phyloP scores from a whole-genome alignment of 2,329 filamentous ascomycete genomes.

The Tolypocladium endophyticum region DNA sequence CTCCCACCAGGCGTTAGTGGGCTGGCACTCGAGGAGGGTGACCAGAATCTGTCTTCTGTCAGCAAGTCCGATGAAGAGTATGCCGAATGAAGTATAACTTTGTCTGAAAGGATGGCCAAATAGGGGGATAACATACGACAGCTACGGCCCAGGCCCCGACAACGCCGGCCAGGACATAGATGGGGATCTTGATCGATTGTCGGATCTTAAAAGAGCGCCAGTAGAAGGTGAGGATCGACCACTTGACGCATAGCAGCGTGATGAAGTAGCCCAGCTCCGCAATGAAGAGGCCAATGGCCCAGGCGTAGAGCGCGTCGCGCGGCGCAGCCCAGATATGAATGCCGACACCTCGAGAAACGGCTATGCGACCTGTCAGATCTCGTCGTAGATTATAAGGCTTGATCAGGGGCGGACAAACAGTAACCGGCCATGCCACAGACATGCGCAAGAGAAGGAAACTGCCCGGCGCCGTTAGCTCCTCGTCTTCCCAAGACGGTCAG shows the following conservation, averaged over 20 bases:
- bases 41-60: conserved; percentile 6
- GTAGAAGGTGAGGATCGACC: conserved; percentile 14
- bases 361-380: conserved; percentile 1
- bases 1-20: conserved; percentile 9
- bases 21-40: conserved; percentile 8
- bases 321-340: conserved; percentile 12
- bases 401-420: conserved; percentile 5
- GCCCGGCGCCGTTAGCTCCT: background rate
- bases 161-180: conserved; percentile 7
- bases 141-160: conserved; percentile 10
- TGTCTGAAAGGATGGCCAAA: background rate
- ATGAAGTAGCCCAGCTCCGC: conserved; percentile 11
- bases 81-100: background rate
- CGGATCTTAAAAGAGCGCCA: conserved; percentile 13
- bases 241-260: conserved; percentile 10
- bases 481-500: background rate
- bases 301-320: conserved; percentile 8
- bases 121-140: conserved; percentile 6
- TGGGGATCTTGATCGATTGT: conserved; percentile 8
- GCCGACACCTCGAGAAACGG: conserved; percentile 10
- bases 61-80: background rate
- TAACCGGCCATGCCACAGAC: conserved; percentile 7
- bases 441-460: conserved; percentile 6
- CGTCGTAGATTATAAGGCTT: background rate
- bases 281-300: conserved; percentile 11